phyloP scores from a whole-genome alignment of 2,329 filamentous ascomycete genomes.

The Ceratocystiopsis brevicomis region DNA sequence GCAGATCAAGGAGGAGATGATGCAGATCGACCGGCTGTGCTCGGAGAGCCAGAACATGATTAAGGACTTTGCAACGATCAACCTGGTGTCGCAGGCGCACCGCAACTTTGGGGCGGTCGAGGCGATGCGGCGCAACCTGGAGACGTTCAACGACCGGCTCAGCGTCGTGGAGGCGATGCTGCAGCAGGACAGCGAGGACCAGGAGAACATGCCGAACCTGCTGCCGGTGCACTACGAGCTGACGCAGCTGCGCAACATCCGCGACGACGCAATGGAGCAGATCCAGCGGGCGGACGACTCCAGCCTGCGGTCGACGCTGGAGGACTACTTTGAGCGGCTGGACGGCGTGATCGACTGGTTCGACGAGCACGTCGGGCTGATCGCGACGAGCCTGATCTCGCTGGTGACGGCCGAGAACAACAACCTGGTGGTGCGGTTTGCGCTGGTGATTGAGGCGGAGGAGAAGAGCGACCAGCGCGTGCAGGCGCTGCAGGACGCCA shows the following conservation, averaged over 20 bases:
- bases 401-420: conserved; percentile 75
- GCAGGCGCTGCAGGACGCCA: conserved; percentile 76
- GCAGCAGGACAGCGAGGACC: conserved; percentile 63
- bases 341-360: conserved; percentile 87
- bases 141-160: conserved; percentile 67
- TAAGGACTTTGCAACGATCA: conserved; percentile 85
- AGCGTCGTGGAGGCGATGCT: conserved; percentile 60
- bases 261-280: conserved; percentile 93
- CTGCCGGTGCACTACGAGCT: conserved; percentile 81
- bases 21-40: conserved; percentile 94
- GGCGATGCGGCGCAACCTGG: conserved; percentile 78
- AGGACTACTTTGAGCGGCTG: conserved; percentile 74
- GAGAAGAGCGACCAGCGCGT: conserved; percentile 92
- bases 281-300: conserved; percentile 59
- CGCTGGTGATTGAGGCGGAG: conserved; percentile 83
- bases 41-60: conserved; percentile 97
- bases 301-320: conserved; percentile 61
- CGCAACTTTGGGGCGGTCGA: conserved; percentile 90
- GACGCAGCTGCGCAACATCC: conserved; percentile 78
- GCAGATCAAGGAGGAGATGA: conserved; percentile 93
- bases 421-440: conserved; percentile 75
- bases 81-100: conserved; percentile 81
- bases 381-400: conserved; percentile 78
- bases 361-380: conserved; percentile 77
- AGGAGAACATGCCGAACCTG: conserved; percentile 81